Conservation (phyloP, 2,329 filamentous ascomycete genomes). For the Zelopaecilomyces penicillatus region DNA sequence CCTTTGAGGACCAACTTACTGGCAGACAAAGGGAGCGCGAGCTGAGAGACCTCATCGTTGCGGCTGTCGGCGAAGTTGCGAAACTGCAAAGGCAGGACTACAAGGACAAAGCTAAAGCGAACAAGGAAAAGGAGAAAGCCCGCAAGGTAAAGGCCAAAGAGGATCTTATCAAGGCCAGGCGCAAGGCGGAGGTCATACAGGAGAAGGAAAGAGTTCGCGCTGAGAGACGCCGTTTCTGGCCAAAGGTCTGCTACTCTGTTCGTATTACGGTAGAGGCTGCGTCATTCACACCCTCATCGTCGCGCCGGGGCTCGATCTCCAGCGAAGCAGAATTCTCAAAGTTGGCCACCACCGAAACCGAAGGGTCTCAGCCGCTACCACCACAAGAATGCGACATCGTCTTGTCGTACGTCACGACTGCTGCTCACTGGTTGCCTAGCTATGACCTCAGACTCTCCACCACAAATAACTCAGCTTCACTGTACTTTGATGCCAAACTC, state of each 20-base stretch:
- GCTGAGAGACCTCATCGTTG: conserved; percentile 23
- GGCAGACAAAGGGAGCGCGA: conserved; percentile 24
- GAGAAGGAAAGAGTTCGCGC: conserved; percentile 36
- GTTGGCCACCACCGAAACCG: conserved; percentile 11
- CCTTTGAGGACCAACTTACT: conserved; percentile 31
- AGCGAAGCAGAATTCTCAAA: conserved; percentile 44
- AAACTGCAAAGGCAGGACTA: conserved; percentile 20
- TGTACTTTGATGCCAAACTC: conserved; percentile 56
- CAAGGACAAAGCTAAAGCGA: conserved; percentile 19
- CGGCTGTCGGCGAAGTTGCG: conserved; percentile 23
- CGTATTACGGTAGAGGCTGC: conserved; percentile 40
- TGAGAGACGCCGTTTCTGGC: conserved; percentile 41
- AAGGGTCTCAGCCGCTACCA: conserved; percentile 7
- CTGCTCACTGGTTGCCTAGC: conserved; percentile 50
- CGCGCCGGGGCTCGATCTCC: conserved; percentile 40
- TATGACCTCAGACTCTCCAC: conserved; percentile 57
- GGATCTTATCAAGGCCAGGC: conserved; percentile 25
- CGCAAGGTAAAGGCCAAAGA: conserved; percentile 28
- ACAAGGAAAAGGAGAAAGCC: conserved; percentile 23
- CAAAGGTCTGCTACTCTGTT: conserved; percentile 37
- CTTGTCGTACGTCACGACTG: conserved; percentile 51
- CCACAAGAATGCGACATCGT: conserved; percentile 34
- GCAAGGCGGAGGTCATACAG: conserved; percentile 27
- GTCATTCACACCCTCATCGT: conserved; percentile 33
- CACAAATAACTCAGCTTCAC: conserved; percentile 38